phyloP scores from a whole-genome alignment of 495 filamentous ascomycete species.

The Penicillium egyptiacum region DNA sequence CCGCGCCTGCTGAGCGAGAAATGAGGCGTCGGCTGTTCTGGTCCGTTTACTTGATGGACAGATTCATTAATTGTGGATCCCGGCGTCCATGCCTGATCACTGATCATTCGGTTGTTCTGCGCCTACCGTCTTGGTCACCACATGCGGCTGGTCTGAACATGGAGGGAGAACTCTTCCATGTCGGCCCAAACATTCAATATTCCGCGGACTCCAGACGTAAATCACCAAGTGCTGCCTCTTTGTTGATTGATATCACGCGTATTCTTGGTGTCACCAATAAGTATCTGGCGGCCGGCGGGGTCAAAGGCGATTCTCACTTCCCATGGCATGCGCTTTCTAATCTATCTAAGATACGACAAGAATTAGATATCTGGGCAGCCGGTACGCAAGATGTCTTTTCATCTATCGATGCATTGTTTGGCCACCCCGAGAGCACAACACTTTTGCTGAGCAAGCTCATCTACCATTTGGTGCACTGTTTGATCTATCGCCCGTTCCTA shows the following conservation, averaged over 20 bases:
- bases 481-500: slow-evolving; percentile 82
- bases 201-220: slow-evolving; percentile 63
- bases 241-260: slow-evolving; percentile 79
- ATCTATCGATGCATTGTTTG: slow-evolving; percentile 70
- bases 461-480: slow-evolving; percentile 80
- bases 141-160: slow-evolving; percentile 54
- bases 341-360: slow-evolving; percentile 80
- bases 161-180: slow-evolving; percentile 76
- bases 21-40: slow-evolving; percentile 75
- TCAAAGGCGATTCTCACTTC: slow-evolving; percentile 85
- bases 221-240: slow-evolving; percentile 64
- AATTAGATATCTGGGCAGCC: slow-evolving; percentile 80
- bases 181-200: slow-evolving; percentile 68
- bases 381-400: slow-evolving; percentile 78
- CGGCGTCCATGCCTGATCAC: slow-evolving; percentile 73
- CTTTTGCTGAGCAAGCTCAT: slow-evolving; percentile 79
- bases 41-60: slow-evolving; percentile 80
- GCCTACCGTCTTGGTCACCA: slow-evolving; percentile 66
- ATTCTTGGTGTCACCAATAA: slow-evolving; percentile 80
- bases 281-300: slow-evolving; percentile 79
- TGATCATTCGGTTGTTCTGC: slow-evolving; percentile 70
- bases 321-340: slow-evolving; percentile 85
- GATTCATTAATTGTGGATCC: slow-evolving; percentile 75
- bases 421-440: slow-evolving; percentile 72
- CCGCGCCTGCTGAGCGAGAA: slow-evolving; percentile 65